These are phyloP conservation scores for Gonium pectorale DNA, from an alignment of 139 green algal species.

Conservation along the genomic window DNA sequence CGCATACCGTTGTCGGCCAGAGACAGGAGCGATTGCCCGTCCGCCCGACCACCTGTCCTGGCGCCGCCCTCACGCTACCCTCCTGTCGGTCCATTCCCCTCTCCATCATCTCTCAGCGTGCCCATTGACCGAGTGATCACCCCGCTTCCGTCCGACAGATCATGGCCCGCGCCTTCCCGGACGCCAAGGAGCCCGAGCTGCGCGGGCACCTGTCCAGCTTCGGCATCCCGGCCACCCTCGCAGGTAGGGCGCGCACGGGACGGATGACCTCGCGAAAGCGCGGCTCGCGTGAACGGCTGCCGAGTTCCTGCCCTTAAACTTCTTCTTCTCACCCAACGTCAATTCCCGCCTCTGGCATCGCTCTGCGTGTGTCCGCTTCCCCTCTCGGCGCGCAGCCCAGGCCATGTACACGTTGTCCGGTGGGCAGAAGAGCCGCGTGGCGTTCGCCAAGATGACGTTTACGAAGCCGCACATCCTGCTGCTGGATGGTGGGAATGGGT, in stretches of 20 bases:
- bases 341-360: too few species aligned
- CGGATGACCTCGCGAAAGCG: background rate
- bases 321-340: too few species aligned
- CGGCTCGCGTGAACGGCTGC: too few species aligned
- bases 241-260: slow-evolving; percentile 32
- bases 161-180: slow-evolving; percentile 62
- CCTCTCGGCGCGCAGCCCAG: slow-evolving; percentile 64
- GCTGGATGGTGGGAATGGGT: slow-evolving; percentile 82
- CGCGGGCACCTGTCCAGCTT: slow-evolving; percentile 90
- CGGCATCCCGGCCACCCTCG: slow-evolving; percentile 87
- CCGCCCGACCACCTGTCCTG: too few species aligned
- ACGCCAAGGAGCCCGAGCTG: slow-evolving; percentile 72
- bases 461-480: slow-evolving; percentile 91
- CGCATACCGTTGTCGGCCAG: too few species aligned
- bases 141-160: background rate
- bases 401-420: slow-evolving; percentile 95
- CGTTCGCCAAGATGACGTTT: slow-evolving; percentile 91
- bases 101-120: too few species aligned
- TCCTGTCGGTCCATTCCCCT: too few species aligned
- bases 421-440: slow-evolving; percentile 94
- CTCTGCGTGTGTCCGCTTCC: too few species aligned
- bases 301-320: too few species aligned
- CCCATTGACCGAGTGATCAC: too few species aligned
- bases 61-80: too few species aligned
- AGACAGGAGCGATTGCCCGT: too few species aligned